Percentiles rank a stretch among this genome's conserved stretches.
Conservation (phyloP, 345 rosid genomes). For the Linum lewisii region DNA sequence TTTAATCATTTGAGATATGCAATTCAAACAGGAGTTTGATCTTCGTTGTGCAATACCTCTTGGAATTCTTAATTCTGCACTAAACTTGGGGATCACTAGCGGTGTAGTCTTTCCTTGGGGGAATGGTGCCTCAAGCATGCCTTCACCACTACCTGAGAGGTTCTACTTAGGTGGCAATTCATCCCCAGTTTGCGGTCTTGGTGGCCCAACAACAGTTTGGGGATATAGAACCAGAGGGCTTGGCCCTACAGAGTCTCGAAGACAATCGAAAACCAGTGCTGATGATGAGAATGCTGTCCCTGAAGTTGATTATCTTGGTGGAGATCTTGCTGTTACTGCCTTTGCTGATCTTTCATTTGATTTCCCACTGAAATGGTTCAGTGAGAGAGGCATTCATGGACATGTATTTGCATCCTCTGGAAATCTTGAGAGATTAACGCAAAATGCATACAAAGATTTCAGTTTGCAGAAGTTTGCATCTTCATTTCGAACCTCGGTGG, state of each 20-base stretch:
- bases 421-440: not conserved
- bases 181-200: not conserved
- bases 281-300: not conserved
- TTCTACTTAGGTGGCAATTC: constrained; percentile 2
- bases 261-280: not conserved
- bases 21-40: constrained; percentile 57
- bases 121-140: not conserved
- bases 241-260: constrained; percentile 4
- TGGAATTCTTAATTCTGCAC: not conserved
- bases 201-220: constrained; percentile 3
- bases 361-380: not conserved
- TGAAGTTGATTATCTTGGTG: not conserved
- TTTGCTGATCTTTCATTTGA: constrained; percentile 2
- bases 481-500: not conserved
- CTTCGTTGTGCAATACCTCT: constrained; percentile 51
- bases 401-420: constrained; percentile 1
- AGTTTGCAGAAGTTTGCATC: not conserved
- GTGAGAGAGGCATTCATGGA: not conserved
- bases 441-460: constrained; percentile 1
- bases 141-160: not conserved
- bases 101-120: constrained; percentile 4
- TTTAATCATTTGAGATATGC: not conserved
- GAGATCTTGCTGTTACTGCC: constrained; percentile 5
- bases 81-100: not conserved
- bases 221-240: constrained; percentile 1